Conservation (phyloP, 345 rosid genomes). For the Citrus australasica region DNA sequence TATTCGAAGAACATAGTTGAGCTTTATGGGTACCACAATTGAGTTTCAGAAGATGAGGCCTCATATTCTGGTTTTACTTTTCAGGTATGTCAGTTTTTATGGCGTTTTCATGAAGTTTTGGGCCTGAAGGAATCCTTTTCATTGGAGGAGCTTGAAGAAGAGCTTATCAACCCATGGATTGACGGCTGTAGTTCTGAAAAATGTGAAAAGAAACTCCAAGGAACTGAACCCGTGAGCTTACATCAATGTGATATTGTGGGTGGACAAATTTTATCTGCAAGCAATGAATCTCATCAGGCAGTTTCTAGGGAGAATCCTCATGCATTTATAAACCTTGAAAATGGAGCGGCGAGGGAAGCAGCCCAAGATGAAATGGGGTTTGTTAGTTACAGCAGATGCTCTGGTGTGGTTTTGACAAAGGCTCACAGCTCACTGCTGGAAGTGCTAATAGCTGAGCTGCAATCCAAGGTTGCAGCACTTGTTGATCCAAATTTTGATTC, state of each 20-base stretch:
- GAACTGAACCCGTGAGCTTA: conserved; percentile 28
- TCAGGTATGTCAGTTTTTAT: conserved; percentile 78
- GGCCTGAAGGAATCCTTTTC: conserved; percentile 60
- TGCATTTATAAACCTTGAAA: conserved; percentile 42
- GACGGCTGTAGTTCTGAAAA: conserved; percentile 35
- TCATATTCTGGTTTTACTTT: conserved; percentile 20
- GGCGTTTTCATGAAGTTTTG: conserved; percentile 74
- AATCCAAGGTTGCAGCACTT: conserved; percentile 81
- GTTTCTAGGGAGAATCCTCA: conserved; percentile 27
- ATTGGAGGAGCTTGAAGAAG: conserved; percentile 68
- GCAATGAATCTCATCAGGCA: conserved; percentile 27
- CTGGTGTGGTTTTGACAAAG: conserved; percentile 53
- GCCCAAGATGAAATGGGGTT: conserved; percentile 30
- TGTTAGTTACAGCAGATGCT: conserved; percentile 35
- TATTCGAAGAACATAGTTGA: conserved; percentile 12
- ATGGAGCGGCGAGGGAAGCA: conserved; percentile 32
- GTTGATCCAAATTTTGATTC: conserved; percentile 88
- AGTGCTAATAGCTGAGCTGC: conserved; percentile 80
- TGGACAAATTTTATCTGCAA: conserved; percentile 27
- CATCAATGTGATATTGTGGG: conserved; percentile 25
- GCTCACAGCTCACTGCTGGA: conserved; percentile 64
- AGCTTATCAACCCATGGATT: conserved; percentile 61
- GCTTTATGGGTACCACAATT: background rate
- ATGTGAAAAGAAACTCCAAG: conserved; percentile 29
- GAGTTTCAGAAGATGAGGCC: conserved; percentile 6